Conservation (phyloP, 768 basidiomycete species). For the Suillus luteus region DNA sequence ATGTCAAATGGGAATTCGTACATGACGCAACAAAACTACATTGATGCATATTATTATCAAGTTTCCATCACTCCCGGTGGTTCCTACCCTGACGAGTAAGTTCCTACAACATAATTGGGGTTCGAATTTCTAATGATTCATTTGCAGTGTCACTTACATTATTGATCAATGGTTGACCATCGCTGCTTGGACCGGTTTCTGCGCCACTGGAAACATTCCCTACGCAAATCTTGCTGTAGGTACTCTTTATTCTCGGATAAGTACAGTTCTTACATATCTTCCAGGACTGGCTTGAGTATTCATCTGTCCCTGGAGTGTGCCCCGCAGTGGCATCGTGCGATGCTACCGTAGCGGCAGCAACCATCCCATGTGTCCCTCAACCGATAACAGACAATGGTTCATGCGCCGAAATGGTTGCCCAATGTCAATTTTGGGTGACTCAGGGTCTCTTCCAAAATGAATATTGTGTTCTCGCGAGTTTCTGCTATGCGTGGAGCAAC, state of each 20-base stretch:
- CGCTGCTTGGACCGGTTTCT: slow-evolving; percentile 27
- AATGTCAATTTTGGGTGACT: slow-evolving; percentile 24
- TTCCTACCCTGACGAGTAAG: slow-evolving; percentile 22
- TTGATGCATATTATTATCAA: slow-evolving; percentile 24
- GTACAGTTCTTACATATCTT: background rate
- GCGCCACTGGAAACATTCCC: slow-evolving; percentile 25
- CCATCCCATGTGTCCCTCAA: slow-evolving; percentile 22
- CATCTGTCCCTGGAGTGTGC: slow-evolving; percentile 22
- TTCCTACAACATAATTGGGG: background rate
- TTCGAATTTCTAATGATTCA: background rate
- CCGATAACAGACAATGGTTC: slow-evolving; percentile 26
- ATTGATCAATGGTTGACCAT: slow-evolving; percentile 20
- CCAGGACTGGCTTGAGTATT: slow-evolving; percentile 29
- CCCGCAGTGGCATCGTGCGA: slow-evolving; percentile 20
- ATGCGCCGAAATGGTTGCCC: slow-evolving; percentile 18
- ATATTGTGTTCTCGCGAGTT: slow-evolving; percentile 25
- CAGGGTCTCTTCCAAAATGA: slow-evolving; percentile 29
- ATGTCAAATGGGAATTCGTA: slow-evolving; percentile 23
- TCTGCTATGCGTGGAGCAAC: slow-evolving; percentile 26
- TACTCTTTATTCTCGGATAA: background rate
- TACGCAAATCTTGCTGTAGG: slow-evolving; percentile 24
- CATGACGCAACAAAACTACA: slow-evolving; percentile 27
- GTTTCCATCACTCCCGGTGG: slow-evolving; percentile 22
- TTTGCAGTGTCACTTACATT: slow-evolving; percentile 13
- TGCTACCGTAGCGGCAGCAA: slow-evolving; percentile 3